Percentiles rank a stretch among this genome's conserved stretches.
These are phyloP conservation scores for Theileria orientalis DNA, from an alignment of 169 alveolate genomes.

Conservation along the genomic window DNA sequence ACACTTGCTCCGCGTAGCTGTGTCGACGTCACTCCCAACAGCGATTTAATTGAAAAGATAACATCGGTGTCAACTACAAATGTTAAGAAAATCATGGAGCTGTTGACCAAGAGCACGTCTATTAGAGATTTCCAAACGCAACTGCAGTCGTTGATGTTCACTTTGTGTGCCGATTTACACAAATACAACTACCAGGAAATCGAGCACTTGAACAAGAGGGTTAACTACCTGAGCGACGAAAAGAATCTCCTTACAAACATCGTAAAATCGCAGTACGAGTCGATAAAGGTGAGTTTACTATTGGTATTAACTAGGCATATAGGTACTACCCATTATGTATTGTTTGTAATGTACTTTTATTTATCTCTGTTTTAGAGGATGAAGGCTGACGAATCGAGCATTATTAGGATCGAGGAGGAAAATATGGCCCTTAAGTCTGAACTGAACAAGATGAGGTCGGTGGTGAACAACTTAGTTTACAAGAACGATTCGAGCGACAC, in stretches of 20 bases:
- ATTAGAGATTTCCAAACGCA: conserved; percentile 32
- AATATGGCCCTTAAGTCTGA: conserved; percentile 32
- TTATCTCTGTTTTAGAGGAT: background rate
- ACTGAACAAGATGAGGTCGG: background rate
- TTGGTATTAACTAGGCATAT: too few species aligned
- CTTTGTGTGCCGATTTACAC: conserved; percentile 14
- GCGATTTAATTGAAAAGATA: background rate
- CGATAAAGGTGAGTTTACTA: conserved; percentile 17
- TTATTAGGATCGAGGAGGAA: conserved; percentile 6
- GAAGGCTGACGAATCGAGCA: conserved; percentile 30
- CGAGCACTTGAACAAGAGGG: conserved; percentile 22
- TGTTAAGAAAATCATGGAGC: conserved; percentile 30
- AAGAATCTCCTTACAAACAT: conserved; percentile 44
- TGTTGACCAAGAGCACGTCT: conserved; percentile 20
- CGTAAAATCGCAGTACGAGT: conserved; percentile 58
- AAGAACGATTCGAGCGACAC: background rate
- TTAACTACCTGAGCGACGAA: conserved; percentile 30
- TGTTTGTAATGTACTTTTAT: background rate
- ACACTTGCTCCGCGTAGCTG: background rate
- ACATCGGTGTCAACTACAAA: background rate
- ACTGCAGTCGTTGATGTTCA: conserved; percentile 12
- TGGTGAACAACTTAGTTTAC: background rate
- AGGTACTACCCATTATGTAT: too few species aligned
- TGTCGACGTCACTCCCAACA: too few species aligned
- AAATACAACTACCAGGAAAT: background rate